phyloP scores from a whole-genome alignment of 345 rosid genomes.

The Syzygium aqueum region DNA sequence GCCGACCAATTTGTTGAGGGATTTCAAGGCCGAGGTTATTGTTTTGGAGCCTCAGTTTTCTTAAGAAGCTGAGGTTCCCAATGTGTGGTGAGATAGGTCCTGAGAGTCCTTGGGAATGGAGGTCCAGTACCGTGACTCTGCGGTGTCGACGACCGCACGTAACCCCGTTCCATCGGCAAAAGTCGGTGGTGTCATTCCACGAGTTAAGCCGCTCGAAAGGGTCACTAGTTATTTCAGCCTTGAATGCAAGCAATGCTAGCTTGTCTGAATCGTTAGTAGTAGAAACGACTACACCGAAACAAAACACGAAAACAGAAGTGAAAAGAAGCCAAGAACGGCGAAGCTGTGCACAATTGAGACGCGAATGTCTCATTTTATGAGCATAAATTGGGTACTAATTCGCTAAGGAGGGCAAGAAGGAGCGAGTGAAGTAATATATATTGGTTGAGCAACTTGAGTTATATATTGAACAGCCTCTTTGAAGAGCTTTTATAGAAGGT shows the following conservation, averaged over 20 bases:
- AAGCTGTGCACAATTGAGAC: neutral
- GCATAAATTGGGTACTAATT: neutral
- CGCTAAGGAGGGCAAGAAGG: neutral
- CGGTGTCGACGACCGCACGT: neutral
- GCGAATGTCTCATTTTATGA: neutral
- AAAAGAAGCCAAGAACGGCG: neutral
- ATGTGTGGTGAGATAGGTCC: neutral
- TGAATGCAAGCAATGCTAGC: neutral
- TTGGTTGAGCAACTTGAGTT: neutral
- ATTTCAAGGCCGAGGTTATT: neutral
- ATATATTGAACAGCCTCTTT: neutral
- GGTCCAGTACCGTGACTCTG: neutral
- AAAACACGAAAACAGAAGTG: neutral
- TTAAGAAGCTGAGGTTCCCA: conserved; percentile 4
- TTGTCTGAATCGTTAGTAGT: neutral
- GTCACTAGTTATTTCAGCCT: neutral
- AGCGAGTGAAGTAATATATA: neutral
- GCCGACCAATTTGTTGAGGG: neutral
- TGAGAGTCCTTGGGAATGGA: neutral
- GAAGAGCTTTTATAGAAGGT: neutral
- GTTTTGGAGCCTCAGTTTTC: neutral
- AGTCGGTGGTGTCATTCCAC: neutral
- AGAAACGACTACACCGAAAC: neutral
- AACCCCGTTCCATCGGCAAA: neutral
- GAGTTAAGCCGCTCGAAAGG: neutral